A percentile compares a stretch with the other conserved stretches of the same genome.
Evolutionary conservation across 169 alveolate genomes (phyloP).

Genomic region (Plasmodium sp.): DNA sequence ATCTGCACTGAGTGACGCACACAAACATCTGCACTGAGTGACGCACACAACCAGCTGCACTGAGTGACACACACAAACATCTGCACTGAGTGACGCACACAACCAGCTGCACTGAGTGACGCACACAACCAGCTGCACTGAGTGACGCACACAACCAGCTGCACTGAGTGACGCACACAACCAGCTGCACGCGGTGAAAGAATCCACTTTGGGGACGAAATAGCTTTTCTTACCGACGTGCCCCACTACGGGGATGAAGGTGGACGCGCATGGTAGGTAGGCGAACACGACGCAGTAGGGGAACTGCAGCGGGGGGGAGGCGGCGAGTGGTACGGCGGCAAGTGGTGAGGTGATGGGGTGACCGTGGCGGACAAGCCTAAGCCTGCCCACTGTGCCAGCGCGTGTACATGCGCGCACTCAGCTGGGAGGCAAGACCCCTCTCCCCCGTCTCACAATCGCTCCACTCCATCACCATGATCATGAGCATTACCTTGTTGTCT

Average conservation of each 20-base stretch:
- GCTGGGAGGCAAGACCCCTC: neutral
- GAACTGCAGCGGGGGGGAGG: neutral
- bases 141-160: neutral
- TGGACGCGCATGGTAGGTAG: constrained; percentile 41
- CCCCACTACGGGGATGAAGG: constrained; percentile 45
- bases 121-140: neutral
- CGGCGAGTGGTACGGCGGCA: neutral
- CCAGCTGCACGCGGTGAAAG: neutral
- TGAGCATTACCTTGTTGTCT: constrained; percentile 46
- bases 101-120: too few relatives aligned
- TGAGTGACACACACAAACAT: too few relatives aligned
- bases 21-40: too few relatives aligned
- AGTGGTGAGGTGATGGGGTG: neutral
- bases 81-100: too few relatives aligned
- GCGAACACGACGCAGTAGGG: constrained; percentile 52
- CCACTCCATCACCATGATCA: neutral
- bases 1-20: too few relatives aligned
- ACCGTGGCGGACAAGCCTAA: too few relatives aligned
- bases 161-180: neutral
- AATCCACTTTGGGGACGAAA: neutral
- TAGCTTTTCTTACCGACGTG: constrained; percentile 29
- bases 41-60: too few relatives aligned
- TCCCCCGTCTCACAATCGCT: neutral
- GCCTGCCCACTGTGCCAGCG: neutral
- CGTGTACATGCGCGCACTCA: neutral